These are phyloP conservation scores for Candida tetrigidarum DNA, from an alignment of 1,139 yeast genomes.

Conservation along the genomic window DNA sequence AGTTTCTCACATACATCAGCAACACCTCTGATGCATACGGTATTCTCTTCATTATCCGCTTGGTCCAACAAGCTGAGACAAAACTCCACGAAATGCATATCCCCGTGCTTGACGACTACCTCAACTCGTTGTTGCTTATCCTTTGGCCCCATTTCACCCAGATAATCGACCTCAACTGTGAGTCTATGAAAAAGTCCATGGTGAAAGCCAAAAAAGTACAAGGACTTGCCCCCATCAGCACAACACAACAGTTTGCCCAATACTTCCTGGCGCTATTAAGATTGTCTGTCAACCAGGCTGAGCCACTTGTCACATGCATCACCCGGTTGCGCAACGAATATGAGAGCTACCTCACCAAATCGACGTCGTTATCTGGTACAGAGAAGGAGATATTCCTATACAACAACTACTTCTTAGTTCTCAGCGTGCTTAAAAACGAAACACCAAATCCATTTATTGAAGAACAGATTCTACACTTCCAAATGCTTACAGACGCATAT, in stretches of 20 bases:
- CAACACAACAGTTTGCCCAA: constrained; percentile 83
- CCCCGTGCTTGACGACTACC: constrained; percentile 76
- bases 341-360: constrained; percentile 76
- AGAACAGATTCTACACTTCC: constrained; percentile 65
- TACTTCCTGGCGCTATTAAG: constrained; percentile 74
- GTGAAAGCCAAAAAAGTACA: constrained; percentile 28
- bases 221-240: constrained; percentile 55
- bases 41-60: constrained; percentile 72
- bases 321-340: constrained; percentile 75
- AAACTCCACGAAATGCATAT: constrained; percentile 68
- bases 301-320: constrained; percentile 75
- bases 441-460: constrained; percentile 52
- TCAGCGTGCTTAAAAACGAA: constrained; percentile 52
- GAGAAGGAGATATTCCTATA: constrained; percentile 74
- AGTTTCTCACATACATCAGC: constrained; percentile 27
- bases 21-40: constrained; percentile 74
- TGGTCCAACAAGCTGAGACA: constrained; percentile 65
- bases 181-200: constrained; percentile 51
- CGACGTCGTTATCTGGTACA: constrained; percentile 42
- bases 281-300: constrained; percentile 54
- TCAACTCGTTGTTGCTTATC: constrained; percentile 64
- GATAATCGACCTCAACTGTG: constrained; percentile 77
- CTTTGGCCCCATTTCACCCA: constrained; percentile 90
- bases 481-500: constrained; percentile 64
- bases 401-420: constrained; percentile 69